A percentile compares a stretch with the other conserved stretches of the same genome.
Conservation (phyloP, 768 basidiomycete genomes). For the Leucosporidium yakuticum region DNA sequence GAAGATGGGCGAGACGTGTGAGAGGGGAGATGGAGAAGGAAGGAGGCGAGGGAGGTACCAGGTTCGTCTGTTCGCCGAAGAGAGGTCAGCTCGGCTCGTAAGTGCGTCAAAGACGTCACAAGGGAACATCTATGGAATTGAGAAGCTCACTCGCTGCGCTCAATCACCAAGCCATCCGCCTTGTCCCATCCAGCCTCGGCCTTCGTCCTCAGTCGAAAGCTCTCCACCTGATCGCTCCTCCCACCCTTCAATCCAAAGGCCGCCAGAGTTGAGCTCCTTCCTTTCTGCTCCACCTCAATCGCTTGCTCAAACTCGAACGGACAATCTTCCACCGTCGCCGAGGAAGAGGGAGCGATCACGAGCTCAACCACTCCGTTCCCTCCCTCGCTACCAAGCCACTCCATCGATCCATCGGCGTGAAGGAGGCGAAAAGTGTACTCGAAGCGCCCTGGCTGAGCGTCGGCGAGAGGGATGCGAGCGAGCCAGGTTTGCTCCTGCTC, state of each 20-base stretch:
- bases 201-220: not conserved
- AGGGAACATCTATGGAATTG: too few species aligned
- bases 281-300: not conserved
- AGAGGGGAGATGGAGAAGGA: not conserved
- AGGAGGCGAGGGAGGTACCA: slow-evolving; percentile 21
- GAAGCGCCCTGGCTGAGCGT: too few species aligned
- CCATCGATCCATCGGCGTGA: not conserved
- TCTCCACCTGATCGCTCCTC: too few species aligned
- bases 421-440: too few species aligned
- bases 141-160: slow-evolving; percentile 24
- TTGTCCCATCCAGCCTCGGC: not conserved
- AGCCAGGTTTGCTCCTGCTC: too few species aligned
- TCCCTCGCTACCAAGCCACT: not conserved
- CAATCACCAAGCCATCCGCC: slow-evolving; percentile 10
- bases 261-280: not conserved
- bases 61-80: slow-evolving; percentile 10
- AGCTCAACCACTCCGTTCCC: not conserved
- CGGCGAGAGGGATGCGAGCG: too few species aligned
- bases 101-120: too few species aligned
- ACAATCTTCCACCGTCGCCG: not conserved
- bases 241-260: too few species aligned
- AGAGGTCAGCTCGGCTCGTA: too few species aligned
- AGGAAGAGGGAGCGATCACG: not conserved
- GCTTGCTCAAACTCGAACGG: not conserved
- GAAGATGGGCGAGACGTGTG: not conserved